Base-by-base conservation (phyloP, 2,329 filamentous ascomycete species). In the Aspergillus viridinutans region DNA sequence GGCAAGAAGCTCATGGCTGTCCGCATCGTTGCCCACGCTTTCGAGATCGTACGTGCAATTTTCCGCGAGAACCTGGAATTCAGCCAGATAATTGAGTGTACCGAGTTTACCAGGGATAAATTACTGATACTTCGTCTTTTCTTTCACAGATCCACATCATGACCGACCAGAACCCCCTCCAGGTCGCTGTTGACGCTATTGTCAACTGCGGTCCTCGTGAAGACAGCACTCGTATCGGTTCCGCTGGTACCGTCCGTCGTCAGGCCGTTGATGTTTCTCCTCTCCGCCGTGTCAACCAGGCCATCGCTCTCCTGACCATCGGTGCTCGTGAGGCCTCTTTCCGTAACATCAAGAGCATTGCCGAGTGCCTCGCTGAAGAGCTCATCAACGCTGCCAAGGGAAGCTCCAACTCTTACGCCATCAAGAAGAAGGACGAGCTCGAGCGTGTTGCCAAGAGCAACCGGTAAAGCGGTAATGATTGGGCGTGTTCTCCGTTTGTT, bases 391-490 rank as follows among this genome's bases (percentile, higher is more conserved):
- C 95, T 79, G 95, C 95, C 81, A 99, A 99, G 91, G 94, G 94
- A 77, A 95, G 90, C 88, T 95, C 90, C 84, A 99, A 99, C 92
- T 97, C 92, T 71, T 99, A 97, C 81, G 94, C 95, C 76, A 99
- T 99, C 89, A 99, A 99, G 92, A 99, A 99, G 92, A 99, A 99
- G 93, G 94, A 99, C 82, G 95, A 99, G 90, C 83, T 99, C 84
- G 94, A 99, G 90, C 94, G 94, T 94, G 94, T 99, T 75, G 94
- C 94, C 83, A 99, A 99, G 91, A 91, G 87, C 87, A 99, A 99
- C 89, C 90, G 94, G 89, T 99, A 97, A 92, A 92, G 64, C 64
- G 69, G 58, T 65, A 68, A 64, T 71, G 57, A 61, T 69, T 71
- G 67, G 68, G 65, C 65, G 64, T 68, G 65, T 71, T 75, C 67